Evolutionary conservation across 257 asterid genomes (phyloP), one percentile per base, ranked within the genome.

Genomic region (Salvia rosmarinus): DNA sequence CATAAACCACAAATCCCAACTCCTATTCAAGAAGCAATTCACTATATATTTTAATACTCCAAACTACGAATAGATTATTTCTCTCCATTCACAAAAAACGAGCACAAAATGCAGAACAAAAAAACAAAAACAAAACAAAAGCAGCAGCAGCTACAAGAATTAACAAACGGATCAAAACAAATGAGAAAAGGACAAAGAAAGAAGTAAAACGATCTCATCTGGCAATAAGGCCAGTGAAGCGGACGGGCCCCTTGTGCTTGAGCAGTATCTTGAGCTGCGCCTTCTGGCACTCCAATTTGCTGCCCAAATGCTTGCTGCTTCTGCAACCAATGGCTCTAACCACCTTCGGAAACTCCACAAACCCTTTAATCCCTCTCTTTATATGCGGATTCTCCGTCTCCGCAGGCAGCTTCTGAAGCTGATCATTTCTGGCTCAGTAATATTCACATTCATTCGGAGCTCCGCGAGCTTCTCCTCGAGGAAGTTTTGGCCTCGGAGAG

Each of bases 321-420:
- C 82, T 90, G 69, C 90, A 84, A 1, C 98, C 94, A 16, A 88
- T 84, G 4, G 91, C 96, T 61, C 87, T 35, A 9, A 88, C 85
- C 43, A 90, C 94, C 72, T 62, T 90, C 0, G 98, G 98, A 50
- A 92, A 92, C 50, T 92, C 98, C 0, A 92, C 97, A 17, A 92
- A 90, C 70, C 97, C 98, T 81, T 84, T 90, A 51, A 90, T 87
- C 87, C 98, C 98, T 70, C 96, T 70, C 51, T 42, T 83, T 69
- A 92, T 90, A 47, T 92, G 98, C 0, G 91, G 98, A 85, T 92
- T 92, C 72, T 87, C 92, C 16, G 87, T 8, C 39, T 34, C 39
- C 39, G 4, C 6, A 5, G 39, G 4, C 39, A 4, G 4, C 39
- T 30, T 30, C 4, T 30, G 35, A 30, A 2, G 35, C 35, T 34